Conservation (phyloP, 2,329 filamentous ascomycete genomes). For the Aspergillus ochraceus region DNA sequence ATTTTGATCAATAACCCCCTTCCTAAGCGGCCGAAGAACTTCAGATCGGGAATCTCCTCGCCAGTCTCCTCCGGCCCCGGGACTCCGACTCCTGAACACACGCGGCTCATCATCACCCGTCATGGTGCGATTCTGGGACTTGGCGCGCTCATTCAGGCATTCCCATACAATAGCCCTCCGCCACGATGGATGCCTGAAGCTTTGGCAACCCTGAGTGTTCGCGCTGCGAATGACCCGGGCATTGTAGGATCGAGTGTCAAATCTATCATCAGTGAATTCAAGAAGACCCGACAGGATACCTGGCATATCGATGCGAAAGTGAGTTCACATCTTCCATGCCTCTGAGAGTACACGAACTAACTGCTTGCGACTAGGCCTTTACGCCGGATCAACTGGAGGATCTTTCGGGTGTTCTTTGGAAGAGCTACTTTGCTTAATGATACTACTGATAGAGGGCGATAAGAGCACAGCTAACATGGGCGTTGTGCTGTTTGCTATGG, state of each 20-base stretch:
- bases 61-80: constrained; percentile 45
- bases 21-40: constrained; percentile 62
- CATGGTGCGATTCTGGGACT: constrained; percentile 91
- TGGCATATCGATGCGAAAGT: constrained; percentile 99
- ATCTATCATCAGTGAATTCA: constrained; percentile 91
- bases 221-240: constrained; percentile 83
- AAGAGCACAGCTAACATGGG: background rate
- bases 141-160: constrained; percentile 88
- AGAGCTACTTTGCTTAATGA: constrained; percentile 90
- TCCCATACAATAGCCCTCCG: constrained; percentile 91
- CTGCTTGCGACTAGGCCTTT: constrained; percentile 61
- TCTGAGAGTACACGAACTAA: constrained; percentile 3
- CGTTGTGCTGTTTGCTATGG: background rate
- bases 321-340: constrained; percentile 34
- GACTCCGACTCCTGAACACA: constrained; percentile 55
- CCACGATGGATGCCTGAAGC: constrained; percentile 93
- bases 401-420: constrained; percentile 94
- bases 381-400: constrained; percentile 91
- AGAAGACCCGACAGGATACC: constrained; percentile 98
- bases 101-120: constrained; percentile 74
- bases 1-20: constrained; percentile 82
- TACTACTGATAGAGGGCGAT: background rate
- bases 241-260: constrained; percentile 96
- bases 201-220: constrained; percentile 77
- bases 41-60: constrained; percentile 40